Conservation (phyloP, 139 green algal species). For the Picochlorum sp. region DNA sequence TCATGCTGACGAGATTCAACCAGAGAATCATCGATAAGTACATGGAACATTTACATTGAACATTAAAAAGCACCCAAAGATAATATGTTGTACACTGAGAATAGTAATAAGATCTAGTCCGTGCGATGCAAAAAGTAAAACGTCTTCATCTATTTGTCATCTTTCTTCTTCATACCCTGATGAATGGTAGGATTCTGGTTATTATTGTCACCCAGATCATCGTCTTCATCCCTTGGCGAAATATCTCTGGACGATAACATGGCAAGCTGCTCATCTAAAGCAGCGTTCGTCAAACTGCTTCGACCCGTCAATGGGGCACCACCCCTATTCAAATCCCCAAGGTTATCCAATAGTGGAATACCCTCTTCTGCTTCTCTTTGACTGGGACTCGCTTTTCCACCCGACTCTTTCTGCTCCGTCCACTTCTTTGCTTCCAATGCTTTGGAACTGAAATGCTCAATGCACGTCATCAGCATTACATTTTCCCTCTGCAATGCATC, state of each 20-base stretch:
- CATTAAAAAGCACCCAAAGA: no score
- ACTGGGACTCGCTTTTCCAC: background rate
- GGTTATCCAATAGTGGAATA: background rate
- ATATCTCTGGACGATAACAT: background rate
- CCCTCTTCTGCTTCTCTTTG: background rate
- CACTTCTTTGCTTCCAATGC: constrained; percentile 9
- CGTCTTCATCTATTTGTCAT: no score
- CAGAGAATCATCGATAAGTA: no score
- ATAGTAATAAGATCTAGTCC: no score
- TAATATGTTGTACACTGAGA: no score
- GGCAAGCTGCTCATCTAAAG: background rate
- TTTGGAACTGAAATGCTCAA: constrained; percentile 23
- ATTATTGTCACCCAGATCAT: no score
- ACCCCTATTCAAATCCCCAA: background rate
- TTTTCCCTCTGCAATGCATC: constrained; percentile 17
- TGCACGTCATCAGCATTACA: constrained; percentile 27
- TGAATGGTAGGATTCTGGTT: no score
- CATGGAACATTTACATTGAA: no score
- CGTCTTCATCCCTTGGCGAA: background rate
- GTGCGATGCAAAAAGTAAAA: no score
- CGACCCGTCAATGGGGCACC: background rate
- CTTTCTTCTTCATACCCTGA: no score
- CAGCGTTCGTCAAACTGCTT: background rate
- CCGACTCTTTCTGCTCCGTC: background rate
- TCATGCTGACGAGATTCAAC: background rate